Base-by-base conservation (phyloP, 345 rosid genomes). In the Hevea brasiliensis region DNA sequence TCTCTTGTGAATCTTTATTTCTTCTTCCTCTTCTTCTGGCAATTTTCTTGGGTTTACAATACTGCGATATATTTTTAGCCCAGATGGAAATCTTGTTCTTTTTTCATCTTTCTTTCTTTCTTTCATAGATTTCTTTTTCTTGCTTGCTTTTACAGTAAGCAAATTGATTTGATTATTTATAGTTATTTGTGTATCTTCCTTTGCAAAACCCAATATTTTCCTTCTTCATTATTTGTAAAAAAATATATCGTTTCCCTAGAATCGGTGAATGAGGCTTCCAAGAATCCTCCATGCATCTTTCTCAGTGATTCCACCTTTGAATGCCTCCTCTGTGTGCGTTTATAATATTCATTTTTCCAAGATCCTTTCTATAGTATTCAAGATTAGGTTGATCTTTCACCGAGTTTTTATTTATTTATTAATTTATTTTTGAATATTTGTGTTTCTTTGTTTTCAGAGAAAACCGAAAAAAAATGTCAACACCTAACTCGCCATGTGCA, bases 401-500 rank as follows among this genome's bases (percentile, higher is more conserved):
- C 15, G 0, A 58, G 21, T 23, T 51, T 8, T 14, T n/a, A 54
- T 44, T 61, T 5, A 20, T 42, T 63, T n/a, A n/a, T n/a, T n/a
- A n/a, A n/a, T 67, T 14, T 47, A 21, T 27, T 8, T 68, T 37
- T 13, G 9, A 11, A 40, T 26, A 26, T 11, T 24, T 20, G 59
- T 47, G 20, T 11, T 63, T 37, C 41, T 0, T 15, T 10, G 61
- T 3, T 32, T 8, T 4, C 60, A 44, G 40, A 74, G 55, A 45
- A 18, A 13, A 11, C 21, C 18, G 21, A 23, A 29, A 45, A 14
- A 40, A 65, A 40, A 77, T 77, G 80, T 77, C 80, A 21, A 60
- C 80, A 15, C 74, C 76, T 10, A 77, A 67, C 67, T 72, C 80
- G 15, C 80, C 80, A 8, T 77, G 80, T 59, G 80, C 80, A n/a